These are phyloP conservation scores for Lachancea fermentati DNA, from an alignment of 805 yeast species.

Conservation along the genomic window DNA sequence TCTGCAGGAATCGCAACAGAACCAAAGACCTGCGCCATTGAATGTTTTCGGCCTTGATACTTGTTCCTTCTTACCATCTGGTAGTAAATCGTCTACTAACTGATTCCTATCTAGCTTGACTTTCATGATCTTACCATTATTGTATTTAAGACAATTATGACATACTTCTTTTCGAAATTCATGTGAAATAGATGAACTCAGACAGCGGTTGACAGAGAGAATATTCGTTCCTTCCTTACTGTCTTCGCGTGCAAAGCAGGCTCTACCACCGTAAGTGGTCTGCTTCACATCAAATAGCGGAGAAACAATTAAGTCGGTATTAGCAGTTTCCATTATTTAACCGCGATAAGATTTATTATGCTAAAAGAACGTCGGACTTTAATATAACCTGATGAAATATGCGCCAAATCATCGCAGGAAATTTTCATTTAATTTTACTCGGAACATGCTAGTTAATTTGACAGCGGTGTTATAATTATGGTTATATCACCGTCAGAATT, in stretches of 20 bases:
- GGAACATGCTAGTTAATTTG: background rate
- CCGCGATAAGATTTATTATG: background rate
- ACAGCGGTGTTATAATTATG: background rate
- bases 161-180: constrained; percentile 63
- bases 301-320: background rate
- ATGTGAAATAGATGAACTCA: constrained; percentile 43
- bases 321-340: background rate
- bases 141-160: constrained; percentile 45
- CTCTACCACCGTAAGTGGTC: constrained; percentile 35
- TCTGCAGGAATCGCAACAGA: constrained; percentile 46
- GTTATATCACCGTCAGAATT: background rate
- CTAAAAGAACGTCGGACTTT: background rate
- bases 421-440: background rate
- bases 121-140: constrained; percentile 43
- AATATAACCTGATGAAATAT: no score
- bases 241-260: constrained; percentile 45
- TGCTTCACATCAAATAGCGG: constrained; percentile 12
- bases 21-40: constrained; percentile 43
- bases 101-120: constrained; percentile 26
- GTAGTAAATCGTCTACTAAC: constrained; percentile 5
- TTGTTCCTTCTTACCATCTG: constrained; percentile 1
- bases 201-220: constrained; percentile 36
- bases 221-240: constrained; percentile 40
- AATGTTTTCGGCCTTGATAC: constrained; percentile 17
- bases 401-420: background rate